phyloP scores from a whole-genome alignment of 2,329 filamentous ascomycete genomes.

The Colletotrichum cordylinicola region DNA sequence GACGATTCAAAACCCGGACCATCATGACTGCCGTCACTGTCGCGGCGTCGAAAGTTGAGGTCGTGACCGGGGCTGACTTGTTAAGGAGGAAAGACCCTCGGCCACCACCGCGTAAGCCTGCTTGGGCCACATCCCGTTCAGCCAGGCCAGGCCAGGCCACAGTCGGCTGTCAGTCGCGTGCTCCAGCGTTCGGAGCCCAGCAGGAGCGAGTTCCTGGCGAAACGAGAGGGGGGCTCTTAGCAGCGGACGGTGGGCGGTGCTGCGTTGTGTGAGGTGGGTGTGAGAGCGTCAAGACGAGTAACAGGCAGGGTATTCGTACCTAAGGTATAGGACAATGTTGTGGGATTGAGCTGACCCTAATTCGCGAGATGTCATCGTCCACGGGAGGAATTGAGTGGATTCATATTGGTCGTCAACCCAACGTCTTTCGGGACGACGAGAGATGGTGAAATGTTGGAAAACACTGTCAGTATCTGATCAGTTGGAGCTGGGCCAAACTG shows the following conservation, averaged over 20 bases:
- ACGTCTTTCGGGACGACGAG: not conserved
- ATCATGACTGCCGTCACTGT: not conserved
- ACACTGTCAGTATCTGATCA: not conserved
- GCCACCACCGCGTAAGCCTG: not conserved
- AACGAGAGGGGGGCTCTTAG: slow-evolving; percentile 10
- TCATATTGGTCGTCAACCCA: not conserved
- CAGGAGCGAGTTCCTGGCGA: slow-evolving; percentile 3
- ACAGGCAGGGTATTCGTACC: not conserved
- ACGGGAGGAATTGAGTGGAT: too few species aligned
- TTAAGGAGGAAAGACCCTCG: not conserved
- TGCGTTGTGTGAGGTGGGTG: not conserved
- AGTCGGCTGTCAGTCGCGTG: slow-evolving; percentile 11
- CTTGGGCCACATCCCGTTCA: not conserved
- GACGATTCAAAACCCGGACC: not conserved
- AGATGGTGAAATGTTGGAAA: not conserved
- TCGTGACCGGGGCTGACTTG: not conserved
- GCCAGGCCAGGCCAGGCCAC: not conserved
- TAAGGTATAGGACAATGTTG: not conserved
- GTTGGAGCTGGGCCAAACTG: not conserved
- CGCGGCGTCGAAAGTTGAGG: not conserved
- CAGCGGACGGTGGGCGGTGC: not conserved
- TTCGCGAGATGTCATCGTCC: not conserved
- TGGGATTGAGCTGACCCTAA: not conserved
- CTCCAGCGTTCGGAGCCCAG: not conserved
- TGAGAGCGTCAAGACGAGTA: not conserved